Evolutionary conservation across 2,329 filamentous ascomycete species (phyloP).

Genomic region (Alternaria atra): DNA sequence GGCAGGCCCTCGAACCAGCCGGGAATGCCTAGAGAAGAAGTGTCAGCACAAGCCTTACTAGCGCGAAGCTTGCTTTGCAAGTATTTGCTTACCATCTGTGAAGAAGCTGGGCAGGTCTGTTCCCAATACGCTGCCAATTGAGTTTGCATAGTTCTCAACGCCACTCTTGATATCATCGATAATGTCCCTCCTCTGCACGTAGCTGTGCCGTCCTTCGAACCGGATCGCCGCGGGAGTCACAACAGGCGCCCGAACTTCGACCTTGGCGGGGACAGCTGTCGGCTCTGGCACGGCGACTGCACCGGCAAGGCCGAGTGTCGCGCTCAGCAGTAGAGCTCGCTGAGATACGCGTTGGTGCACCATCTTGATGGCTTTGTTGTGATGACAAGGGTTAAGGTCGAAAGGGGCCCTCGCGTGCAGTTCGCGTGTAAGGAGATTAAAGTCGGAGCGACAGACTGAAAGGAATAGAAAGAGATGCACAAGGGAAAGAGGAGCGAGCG

Average conservation of each 20-base stretch:
- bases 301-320: conserved; percentile 29
- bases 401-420: conserved; percentile 9
- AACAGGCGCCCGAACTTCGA: conserved; percentile 41
- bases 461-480: conserved; percentile 10
- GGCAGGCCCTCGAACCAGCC: conserved; percentile 72
- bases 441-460: conserved; percentile 21
- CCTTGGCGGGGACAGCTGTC: conserved; percentile 40
- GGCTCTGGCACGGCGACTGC: conserved; percentile 45
- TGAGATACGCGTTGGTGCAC: conserved; percentile 22
- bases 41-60: conserved; percentile 33
- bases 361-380: conserved; percentile 23
- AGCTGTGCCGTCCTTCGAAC: conserved; percentile 45
- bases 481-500: not conserved
- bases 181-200: conserved; percentile 44
- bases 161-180: conserved; percentile 45
- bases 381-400: not conserved
- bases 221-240: conserved; percentile 47
- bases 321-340: conserved; percentile 34
- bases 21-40: conserved; percentile 60
- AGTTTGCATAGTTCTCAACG: conserved; percentile 40
- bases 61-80: conserved; percentile 5
- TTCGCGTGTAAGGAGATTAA: not conserved
- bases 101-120: conserved; percentile 49
- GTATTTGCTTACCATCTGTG: conserved; percentile 41
- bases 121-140: conserved; percentile 47